A percentile compares a stretch with the other conserved stretches of the same genome.
phyloP scores from a whole-genome alignment of 306 rosid species.

The Cyamopsis tetragonoloba region DNA sequence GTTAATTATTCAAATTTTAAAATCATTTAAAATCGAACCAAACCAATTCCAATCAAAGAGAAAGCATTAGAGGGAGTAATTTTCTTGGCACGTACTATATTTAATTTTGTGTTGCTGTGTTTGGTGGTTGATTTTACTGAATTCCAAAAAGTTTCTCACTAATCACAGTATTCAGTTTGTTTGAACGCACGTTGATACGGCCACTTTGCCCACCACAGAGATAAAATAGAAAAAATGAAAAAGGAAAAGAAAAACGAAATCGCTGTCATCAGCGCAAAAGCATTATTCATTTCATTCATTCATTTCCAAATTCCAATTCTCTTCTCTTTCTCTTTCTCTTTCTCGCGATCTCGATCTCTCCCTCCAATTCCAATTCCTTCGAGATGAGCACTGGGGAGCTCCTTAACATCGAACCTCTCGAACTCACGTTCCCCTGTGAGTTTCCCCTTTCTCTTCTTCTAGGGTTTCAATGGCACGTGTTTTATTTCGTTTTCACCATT shows the following conservation, averaged over 20 bases:
- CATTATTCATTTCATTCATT: too few species aligned
- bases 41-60: too few species aligned
- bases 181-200: slow-evolving; percentile 26
- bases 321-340: background rate
- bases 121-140: background rate
- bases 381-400: slow-evolving; percentile 87
- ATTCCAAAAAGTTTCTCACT: background rate
- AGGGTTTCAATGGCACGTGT: slow-evolving; percentile 18
- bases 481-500: background rate
- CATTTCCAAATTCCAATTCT: background rate
- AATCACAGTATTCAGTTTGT: background rate
- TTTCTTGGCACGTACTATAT: too few species aligned
- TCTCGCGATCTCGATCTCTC: slow-evolving; percentile 50
- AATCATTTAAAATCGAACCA: too few species aligned
- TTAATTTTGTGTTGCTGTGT: background rate
- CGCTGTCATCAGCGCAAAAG: slow-evolving; percentile 21
- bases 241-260: slow-evolving; percentile 14
- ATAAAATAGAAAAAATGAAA: slow-evolving; percentile 24
- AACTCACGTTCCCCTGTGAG: slow-evolving; percentile 87
- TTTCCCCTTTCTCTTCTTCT: slow-evolving; percentile 11
- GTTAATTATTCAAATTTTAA: too few species aligned
- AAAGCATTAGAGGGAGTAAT: too few species aligned
- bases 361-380: slow-evolving; percentile 26
- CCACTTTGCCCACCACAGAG: slow-evolving; percentile 28
- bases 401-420: slow-evolving; percentile 84